phyloP scores from a whole-genome alignment of 202 grass and related monocot genomes.

The Zizania palustris region DNA sequence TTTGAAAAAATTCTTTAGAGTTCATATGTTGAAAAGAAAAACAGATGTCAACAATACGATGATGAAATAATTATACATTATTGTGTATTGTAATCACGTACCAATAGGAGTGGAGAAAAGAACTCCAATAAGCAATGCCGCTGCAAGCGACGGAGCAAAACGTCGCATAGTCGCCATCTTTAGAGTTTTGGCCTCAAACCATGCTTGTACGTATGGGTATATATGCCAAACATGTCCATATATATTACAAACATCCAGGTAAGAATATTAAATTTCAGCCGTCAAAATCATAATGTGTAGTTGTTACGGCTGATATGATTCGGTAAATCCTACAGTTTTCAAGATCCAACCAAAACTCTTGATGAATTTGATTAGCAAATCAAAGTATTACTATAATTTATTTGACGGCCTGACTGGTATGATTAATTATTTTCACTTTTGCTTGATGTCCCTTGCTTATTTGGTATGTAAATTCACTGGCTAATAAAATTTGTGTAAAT shows the following conservation, averaged over 20 bases:
- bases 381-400: background rate
- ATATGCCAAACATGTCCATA: background rate
- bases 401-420: background rate
- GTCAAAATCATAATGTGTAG: background rate
- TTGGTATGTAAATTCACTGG: background rate
- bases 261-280: background rate
- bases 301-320: background rate
- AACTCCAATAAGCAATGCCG: constrained; percentile 31
- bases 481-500: background rate
- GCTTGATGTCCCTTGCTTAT: background rate
- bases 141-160: background rate
- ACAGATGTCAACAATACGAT: too few relatives aligned
- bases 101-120: constrained; percentile 26
- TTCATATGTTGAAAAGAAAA: too few relatives aligned
- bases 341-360: background rate
- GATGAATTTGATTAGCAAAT: background rate
- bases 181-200: background rate
- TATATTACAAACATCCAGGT: background rate
- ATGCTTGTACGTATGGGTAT: background rate
- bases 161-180: constrained; percentile 33
- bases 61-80: too few relatives aligned
- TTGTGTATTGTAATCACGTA: background rate
- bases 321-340: background rate
- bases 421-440: background rate
- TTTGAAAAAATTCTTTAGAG: too few relatives aligned